Evolutionary conservation across 2,329 filamentous ascomycete genomes (phyloP), one percentile per base, ranked within the genome.

Genomic region (Penicillium sp.): DNA sequence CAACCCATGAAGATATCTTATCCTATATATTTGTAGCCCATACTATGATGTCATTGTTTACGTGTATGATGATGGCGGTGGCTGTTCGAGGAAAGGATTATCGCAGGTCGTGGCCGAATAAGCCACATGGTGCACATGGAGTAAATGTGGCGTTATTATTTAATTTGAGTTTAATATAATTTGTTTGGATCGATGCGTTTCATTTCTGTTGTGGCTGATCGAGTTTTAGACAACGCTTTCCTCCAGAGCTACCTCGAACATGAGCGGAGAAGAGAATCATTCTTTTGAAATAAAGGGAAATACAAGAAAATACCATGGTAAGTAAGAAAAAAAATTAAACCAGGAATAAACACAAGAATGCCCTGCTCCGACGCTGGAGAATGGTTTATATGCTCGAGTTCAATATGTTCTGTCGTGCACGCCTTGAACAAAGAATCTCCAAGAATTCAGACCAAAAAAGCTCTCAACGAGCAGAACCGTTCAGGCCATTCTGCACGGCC

Each of bases 401-500:
- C 52, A 55, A 57, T 62, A 62, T 63, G 56, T 59, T 46, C 58
- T 57, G 56, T 57, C 48, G 51, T 45, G 42, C 26, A 49, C 53
- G 31, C 49, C 33, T 42, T 37, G 29, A 47, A 47, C 19, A 35
- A 43, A 53, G n/a, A 49, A 58, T 44, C 33, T 33, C 14, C 50
- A 37, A 53, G 37, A 45, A 48, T 21, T 33, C 21, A 42, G 21
- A 42, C 21, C 21, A 27, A 39, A 43, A 54, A 49, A 31, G 24
- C 29, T 21, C 56, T 65, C 27, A 66, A 52, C 65, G 63, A 26
- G 55, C 52, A 49, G 57, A 56, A 19, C 68, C 67, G 42, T 67
- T 70, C 52, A 69, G 56, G 5, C 75, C 75, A 26, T 67, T 72
- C 53, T 84, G 82, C 11, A 98, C 90, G 62, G 92, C 90, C 58